phyloP scores from a whole-genome alignment of 164 flowering plant species.

The Cinnamomum chago region DNA sequence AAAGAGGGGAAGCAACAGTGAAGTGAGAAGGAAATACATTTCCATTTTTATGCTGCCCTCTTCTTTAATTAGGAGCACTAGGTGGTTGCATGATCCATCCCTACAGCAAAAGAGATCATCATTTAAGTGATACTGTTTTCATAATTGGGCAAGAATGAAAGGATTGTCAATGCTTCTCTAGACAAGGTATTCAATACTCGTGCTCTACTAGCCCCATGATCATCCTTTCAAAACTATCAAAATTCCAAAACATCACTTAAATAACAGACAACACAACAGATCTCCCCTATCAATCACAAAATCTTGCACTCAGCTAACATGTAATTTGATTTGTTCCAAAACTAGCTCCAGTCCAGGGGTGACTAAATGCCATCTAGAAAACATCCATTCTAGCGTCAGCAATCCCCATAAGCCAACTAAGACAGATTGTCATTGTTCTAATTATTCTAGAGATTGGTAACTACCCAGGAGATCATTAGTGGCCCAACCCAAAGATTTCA shows the following conservation, averaged over 20 bases:
- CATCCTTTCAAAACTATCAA: background rate
- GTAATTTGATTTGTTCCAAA: background rate
- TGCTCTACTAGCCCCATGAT: background rate
- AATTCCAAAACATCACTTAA: background rate
- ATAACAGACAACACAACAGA: background rate
- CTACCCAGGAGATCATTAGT: background rate
- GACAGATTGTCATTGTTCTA: background rate
- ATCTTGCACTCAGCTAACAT: conserved; percentile 1
- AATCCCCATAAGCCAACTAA: conserved; percentile 1
- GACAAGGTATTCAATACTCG: background rate
- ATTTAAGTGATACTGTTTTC: background rate
- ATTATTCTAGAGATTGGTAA: background rate
- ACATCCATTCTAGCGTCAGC: background rate
- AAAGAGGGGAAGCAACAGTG: background rate
- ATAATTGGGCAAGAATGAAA: conserved; percentile 1
- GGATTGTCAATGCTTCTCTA: conserved; percentile 4
- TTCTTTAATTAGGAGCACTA: conserved; percentile 12
- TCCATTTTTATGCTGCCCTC: conserved; percentile 4
- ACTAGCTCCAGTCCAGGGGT: background rate
- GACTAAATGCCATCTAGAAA: background rate
- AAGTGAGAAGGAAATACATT: conserved; percentile 1
- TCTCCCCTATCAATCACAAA: background rate
- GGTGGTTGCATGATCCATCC: conserved; percentile 8
- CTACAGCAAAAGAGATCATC: background rate
- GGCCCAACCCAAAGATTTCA: background rate